A percentile compares a stretch with the other conserved stretches of the same genome.
These are phyloP conservation scores for Suhomyces canberraensis DNA, from an alignment of 805 yeast genomes.

Conservation along the genomic window DNA sequence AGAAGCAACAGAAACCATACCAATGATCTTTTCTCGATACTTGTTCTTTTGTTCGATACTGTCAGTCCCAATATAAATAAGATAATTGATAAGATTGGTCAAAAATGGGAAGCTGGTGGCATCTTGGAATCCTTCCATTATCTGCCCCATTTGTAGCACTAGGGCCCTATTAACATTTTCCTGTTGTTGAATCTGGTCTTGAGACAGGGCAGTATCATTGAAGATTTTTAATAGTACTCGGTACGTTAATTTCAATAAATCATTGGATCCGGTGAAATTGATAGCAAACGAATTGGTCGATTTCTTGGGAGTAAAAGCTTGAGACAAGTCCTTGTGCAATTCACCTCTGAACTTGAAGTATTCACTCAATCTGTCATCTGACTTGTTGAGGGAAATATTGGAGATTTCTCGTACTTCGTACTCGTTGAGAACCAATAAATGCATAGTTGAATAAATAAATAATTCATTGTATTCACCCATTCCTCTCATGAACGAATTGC, in stretches of 20 bases:
- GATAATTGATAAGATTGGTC: constrained; percentile 14
- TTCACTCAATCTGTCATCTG: constrained; percentile 5
- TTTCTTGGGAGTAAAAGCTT: constrained; percentile 11
- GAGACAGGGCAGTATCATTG: constrained; percentile 1
- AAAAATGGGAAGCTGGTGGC: constrained; percentile 14
- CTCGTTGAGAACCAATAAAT: constrained; percentile 24
- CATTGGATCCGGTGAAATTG: constrained; percentile 15
- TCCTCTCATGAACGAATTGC: constrained; percentile 19
- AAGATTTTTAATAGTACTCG: constrained; percentile 11
- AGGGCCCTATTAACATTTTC: constrained; percentile 1
- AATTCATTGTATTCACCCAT: constrained; percentile 25
- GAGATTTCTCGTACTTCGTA: constrained; percentile 16
- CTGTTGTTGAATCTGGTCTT: constrained; percentile 1
- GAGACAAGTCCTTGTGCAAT: constrained; percentile 14
- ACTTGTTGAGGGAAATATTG: constrained; percentile 1
- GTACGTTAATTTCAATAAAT: constrained; percentile 14
- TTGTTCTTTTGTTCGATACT: constrained; percentile 14
- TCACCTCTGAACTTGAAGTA: constrained; percentile 10
- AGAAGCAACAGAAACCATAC: constrained; percentile 10
- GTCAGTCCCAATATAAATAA: constrained; percentile 13
- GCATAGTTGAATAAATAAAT: constrained; percentile 25
- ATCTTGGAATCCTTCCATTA: constrained; percentile 2
- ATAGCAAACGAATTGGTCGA: constrained; percentile 16
- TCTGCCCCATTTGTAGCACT: constrained; percentile 3
- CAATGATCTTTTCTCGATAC: constrained; percentile 14